These are phyloP conservation scores for Aspergillus sp. DNA, from an alignment of 2,329 filamentous ascomycete species.

Conservation along the genomic window DNA sequence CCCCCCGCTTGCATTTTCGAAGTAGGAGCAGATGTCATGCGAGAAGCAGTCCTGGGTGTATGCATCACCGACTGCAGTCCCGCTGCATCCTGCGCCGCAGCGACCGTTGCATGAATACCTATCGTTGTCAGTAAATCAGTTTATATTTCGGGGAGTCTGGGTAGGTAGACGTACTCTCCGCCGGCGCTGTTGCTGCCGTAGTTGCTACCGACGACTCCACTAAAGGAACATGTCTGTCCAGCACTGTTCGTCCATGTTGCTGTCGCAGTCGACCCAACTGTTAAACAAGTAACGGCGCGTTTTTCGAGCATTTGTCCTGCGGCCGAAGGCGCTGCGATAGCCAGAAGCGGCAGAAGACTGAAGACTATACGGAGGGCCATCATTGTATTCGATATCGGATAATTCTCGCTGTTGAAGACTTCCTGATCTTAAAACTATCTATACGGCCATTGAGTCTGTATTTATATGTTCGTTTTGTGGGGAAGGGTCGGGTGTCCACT, in stretches of 20 bases:
- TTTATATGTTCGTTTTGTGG: background rate
- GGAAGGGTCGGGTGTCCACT: background rate
- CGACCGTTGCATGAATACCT: slow-evolving; percentile 22
- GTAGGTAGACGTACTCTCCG: slow-evolving; percentile 11
- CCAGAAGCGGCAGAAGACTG: background rate
- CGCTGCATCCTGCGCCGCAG: slow-evolving; percentile 18
- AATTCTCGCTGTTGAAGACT: background rate
- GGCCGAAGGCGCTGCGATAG: background rate
- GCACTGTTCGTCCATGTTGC: slow-evolving; percentile 18
- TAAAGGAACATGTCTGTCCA: slow-evolving; percentile 14
- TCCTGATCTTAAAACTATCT: rapidly evolving
- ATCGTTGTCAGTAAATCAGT: background rate
- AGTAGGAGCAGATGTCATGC: slow-evolving; percentile 22
- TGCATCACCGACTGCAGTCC: slow-evolving; percentile 14
- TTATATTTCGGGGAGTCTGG: background rate
- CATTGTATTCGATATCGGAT: background rate
- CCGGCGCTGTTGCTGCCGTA: slow-evolving; percentile 12
- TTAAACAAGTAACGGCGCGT: slow-evolving; percentile 16
- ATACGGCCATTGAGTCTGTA: background rate
- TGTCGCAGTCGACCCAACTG: slow-evolving; percentile 14
- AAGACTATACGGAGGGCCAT: background rate
- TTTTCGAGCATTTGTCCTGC: background rate
- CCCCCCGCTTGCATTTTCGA: slow-evolving; percentile 17
- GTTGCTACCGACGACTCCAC: slow-evolving; percentile 17
- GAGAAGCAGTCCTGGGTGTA: slow-evolving; percentile 22